Conservation (phyloP, 495 filamentous ascomycete genomes). For the Podospora comata region DNA sequence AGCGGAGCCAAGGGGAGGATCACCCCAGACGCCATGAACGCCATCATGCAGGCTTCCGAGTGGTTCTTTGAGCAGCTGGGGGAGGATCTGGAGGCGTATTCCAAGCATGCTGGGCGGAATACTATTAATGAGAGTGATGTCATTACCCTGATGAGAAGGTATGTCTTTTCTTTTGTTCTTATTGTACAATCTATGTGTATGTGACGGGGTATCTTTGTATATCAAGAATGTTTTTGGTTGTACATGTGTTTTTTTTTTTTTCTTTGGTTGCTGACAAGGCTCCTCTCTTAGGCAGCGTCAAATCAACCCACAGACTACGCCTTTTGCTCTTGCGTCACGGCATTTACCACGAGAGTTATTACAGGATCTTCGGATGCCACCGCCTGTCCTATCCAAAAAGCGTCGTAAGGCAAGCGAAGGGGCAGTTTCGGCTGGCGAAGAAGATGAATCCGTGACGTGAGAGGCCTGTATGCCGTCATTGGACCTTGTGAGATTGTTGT, state of each 20-base stretch:
- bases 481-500: not conserved
- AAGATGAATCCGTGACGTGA: constrained; percentile 31
- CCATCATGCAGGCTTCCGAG: constrained; percentile 73
- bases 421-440: constrained; percentile 1
- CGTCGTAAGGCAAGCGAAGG: constrained; percentile 17
- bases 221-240: constrained; percentile 26
- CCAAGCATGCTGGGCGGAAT: constrained; percentile 76
- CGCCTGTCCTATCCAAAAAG: constrained; percentile 39
- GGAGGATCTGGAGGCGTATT: constrained; percentile 74
- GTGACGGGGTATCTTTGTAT: constrained; percentile 26
- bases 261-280: constrained; percentile 19
- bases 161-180: not conserved
- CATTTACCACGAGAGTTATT: constrained; percentile 78
- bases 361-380: constrained; percentile 74
- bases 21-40: constrained; percentile 65
- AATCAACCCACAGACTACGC: constrained; percentile 64
- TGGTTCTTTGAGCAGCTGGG: constrained; percentile 87
- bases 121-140: constrained; percentile 85
- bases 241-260: constrained; percentile 15
- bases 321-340: constrained; percentile 79
- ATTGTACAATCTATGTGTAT: constrained; percentile 36
- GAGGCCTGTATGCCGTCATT: not conserved
- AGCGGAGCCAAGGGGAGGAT: constrained; percentile 63
- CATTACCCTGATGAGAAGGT: constrained; percentile 77
- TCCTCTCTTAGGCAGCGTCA: constrained; percentile 66